Evolutionary conservation across 768 basidiomycete species (phyloP).

Genomic region (Dictyophora rubrovolvata): DNA sequence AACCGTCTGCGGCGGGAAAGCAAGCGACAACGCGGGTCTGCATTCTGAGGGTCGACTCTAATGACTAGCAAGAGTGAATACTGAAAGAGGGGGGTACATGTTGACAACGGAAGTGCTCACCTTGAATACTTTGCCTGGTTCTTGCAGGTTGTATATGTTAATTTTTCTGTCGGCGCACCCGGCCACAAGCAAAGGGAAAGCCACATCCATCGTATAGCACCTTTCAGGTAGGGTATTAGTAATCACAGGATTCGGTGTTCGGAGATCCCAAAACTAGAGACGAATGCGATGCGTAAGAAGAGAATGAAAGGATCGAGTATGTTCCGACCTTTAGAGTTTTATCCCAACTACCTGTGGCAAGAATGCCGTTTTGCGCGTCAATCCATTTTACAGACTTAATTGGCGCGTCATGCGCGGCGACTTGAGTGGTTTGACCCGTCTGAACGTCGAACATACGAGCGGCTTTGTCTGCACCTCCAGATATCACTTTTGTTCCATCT

Average conservation of each 20-base stretch:
- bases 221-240: conserved; percentile 29
- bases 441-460: conserved; percentile 32
- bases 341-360: conserved; percentile 42
- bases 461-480: conserved; percentile 37
- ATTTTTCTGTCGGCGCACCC: conserved; percentile 35
- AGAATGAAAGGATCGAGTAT: neutral
- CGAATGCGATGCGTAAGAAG: conserved; percentile 7
- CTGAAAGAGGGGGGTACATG: neutral
- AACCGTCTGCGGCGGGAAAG: conserved; percentile 20
- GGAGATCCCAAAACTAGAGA: conserved; percentile 31
- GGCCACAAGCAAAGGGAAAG: conserved; percentile 26
- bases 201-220: conserved; percentile 30
- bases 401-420: conserved; percentile 31
- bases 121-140: conserved; percentile 25
- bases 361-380: conserved; percentile 22
- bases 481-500: conserved; percentile 32
- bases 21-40: conserved; percentile 23
- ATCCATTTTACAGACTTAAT: conserved; percentile 26
- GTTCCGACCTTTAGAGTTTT: conserved; percentile 32
- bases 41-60: conserved; percentile 30
- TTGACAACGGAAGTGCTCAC: conserved; percentile 15
- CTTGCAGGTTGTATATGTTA: conserved; percentile 28
- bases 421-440: conserved; percentile 26
- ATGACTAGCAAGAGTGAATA: conserved; percentile 4
- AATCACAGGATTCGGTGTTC: conserved; percentile 25